Evolutionary conservation across 208 protist species (phyloP).

Genomic region (Herpetomonas tarakana): DNA sequence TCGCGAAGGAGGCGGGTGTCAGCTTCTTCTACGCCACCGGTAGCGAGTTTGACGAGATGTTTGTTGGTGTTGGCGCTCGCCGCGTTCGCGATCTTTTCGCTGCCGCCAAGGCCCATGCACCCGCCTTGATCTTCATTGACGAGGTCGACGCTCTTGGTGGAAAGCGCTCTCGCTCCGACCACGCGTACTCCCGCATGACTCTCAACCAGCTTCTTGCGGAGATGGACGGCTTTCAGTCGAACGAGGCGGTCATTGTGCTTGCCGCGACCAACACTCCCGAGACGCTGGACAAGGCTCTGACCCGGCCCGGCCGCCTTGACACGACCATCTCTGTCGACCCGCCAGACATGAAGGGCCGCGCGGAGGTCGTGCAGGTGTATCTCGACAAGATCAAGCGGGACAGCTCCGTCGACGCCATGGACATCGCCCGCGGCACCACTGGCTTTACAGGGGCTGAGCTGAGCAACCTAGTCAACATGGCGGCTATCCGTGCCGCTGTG

Average conservation of each 20-base stretch:
- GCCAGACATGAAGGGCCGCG: constrained; percentile 89
- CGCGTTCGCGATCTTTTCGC: constrained; percentile 95
- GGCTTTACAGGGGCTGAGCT: constrained; percentile 93
- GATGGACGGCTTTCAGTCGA: constrained; percentile 96
- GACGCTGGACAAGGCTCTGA: constrained; percentile 92
- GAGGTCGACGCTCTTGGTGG: constrained; percentile 97
- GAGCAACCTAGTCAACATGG: constrained; percentile 92
- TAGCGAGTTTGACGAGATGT: constrained; percentile 98
- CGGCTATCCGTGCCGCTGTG: constrained; percentile 83
- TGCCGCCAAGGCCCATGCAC: constrained; percentile 90
- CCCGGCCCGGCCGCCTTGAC: constrained; percentile 89
- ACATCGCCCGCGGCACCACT: constrained; percentile 82
- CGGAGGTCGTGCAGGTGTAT: constrained; percentile 86
- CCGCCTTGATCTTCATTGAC: constrained; percentile 99
- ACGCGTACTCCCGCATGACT: constrained; percentile 88
- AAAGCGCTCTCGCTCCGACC: constrained; percentile 62
- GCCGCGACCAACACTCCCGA: constrained; percentile 98
- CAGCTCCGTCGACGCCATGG: constrained; percentile 59
- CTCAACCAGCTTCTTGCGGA: constrained; percentile 97
- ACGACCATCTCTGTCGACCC: constrained; percentile 86
- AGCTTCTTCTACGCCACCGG: constrained; percentile 96
- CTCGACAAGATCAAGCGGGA: constrained; percentile 81
- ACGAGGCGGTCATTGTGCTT: constrained; percentile 94
- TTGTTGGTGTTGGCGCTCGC: constrained; percentile 96
- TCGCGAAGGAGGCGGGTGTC: constrained; percentile 93